phyloP scores from a whole-genome alignment of 495 filamentous ascomycete species.

The Amniculicola lignicola region DNA sequence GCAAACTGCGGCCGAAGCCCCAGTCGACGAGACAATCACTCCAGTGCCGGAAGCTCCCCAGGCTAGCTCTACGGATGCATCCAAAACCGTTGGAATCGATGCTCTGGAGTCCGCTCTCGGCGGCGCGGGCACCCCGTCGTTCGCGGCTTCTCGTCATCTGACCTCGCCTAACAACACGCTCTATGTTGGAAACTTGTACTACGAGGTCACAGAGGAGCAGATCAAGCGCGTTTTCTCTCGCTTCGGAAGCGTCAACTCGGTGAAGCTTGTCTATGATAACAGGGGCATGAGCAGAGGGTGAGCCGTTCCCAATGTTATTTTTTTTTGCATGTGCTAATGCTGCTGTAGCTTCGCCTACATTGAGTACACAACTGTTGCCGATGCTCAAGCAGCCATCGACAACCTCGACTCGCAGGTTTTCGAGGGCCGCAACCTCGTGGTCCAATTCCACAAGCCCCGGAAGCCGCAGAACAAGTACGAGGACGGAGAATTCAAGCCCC shows the following conservation, averaged over 20 bases:
- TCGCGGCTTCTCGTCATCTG: too few relatives aligned
- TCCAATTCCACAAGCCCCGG: slow-evolving; percentile 49
- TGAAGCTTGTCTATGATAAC: slow-evolving; percentile 61
- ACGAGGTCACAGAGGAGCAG: slow-evolving; percentile 56
- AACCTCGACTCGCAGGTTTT: slow-evolving; percentile 66
- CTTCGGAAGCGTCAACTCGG: slow-evolving; percentile 45
- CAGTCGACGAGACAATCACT: slow-evolving; percentile 27
- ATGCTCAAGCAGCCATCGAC: slow-evolving; percentile 59
- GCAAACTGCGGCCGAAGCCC: slow-evolving; percentile 27
- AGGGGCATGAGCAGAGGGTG: slow-evolving; percentile 87
- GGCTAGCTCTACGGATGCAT: background rate
- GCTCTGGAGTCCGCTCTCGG: background rate
- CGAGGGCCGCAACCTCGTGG: slow-evolving; percentile 71
- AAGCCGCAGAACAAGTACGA: background rate
- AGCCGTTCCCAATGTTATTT: slow-evolving; percentile 28
- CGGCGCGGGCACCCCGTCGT: background rate
- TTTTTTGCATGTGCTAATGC: slow-evolving; percentile 6
- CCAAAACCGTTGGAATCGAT: slow-evolving; percentile 5
- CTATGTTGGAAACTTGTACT: slow-evolving; percentile 85
- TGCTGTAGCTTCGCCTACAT: slow-evolving; percentile 74
- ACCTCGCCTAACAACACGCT: slow-evolving; percentile 44
- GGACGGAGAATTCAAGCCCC: slow-evolving; percentile 12
- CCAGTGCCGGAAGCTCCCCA: slow-evolving; percentile 1
- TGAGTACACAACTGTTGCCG: slow-evolving; percentile 56
- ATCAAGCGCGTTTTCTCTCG: slow-evolving; percentile 39